These are phyloP conservation scores for Brettanomyces custersianus DNA, from an alignment of 805 yeast species.

Conservation along the genomic window DNA sequence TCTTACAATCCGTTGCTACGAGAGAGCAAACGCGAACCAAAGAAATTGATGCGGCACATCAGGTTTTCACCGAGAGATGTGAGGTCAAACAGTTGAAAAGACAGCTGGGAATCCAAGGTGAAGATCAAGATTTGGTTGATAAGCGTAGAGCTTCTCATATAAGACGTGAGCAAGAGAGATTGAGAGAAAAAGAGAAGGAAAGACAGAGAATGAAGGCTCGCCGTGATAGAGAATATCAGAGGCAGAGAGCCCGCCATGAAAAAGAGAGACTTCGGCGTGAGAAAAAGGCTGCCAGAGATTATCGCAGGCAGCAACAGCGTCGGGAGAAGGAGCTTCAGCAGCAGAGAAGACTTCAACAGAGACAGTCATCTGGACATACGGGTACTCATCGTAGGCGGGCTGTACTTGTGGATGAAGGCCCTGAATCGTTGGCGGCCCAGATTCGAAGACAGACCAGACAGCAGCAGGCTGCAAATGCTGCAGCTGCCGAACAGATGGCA, in stretches of 20 bases:
- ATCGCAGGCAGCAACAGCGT: background rate
- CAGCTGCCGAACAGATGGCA: background rate
- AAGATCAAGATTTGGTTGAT: constrained; percentile 73
- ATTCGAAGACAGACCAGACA: background rate
- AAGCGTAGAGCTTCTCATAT: too few relatives aligned
- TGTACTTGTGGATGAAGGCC: background rate
- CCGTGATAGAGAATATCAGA: constrained; percentile 4
- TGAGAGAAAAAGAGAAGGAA: constrained; percentile 11
- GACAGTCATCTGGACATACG: background rate
- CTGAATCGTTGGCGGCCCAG: constrained; percentile 1
- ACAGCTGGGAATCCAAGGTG: constrained; percentile 66
- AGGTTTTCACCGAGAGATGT: constrained; percentile 65
- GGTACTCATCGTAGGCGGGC: background rate
- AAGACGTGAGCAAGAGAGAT: constrained; percentile 32
- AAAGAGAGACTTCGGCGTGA: constrained; percentile 12
- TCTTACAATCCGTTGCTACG: constrained; percentile 61
- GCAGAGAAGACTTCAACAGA: background rate
- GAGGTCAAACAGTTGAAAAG: constrained; percentile 69
- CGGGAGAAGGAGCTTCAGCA: constrained; percentile 2
- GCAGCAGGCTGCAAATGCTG: background rate
- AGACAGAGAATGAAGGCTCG: constrained; percentile 3
- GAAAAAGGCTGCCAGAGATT: background rate
- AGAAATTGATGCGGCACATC: constrained; percentile 50
- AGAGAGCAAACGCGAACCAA: constrained; percentile 63
- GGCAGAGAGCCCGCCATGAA: constrained; percentile 1